A percentile compares a stretch with the other conserved stretches of the same genome.
phyloP scores from a whole-genome alignment of 139 green algal genomes.

The Haematococcus sp. region DNA sequence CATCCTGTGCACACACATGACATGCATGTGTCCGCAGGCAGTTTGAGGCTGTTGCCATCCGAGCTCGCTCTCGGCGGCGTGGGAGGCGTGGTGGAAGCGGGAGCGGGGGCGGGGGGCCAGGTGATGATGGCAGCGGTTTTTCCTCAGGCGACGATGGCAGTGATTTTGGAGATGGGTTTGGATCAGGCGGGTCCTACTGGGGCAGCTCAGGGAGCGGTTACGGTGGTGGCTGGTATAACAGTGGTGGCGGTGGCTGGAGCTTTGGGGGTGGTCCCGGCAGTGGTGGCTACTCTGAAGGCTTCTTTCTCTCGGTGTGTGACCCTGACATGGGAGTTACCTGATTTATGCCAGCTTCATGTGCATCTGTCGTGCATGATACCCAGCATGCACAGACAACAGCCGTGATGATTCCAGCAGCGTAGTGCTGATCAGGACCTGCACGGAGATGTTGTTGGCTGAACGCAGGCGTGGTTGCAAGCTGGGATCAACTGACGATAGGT shows the following conservation, averaged over 20 bases:
- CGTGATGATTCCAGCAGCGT: too few relatives aligned
- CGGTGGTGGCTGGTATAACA: constrained; percentile 2
- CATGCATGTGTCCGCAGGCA: not conserved
- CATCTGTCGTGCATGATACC: too few relatives aligned
- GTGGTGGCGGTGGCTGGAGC: not conserved
- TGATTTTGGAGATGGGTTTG: not conserved
- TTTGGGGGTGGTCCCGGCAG: not conserved
- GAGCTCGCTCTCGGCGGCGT: not conserved
- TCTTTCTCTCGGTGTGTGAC: not conserved
- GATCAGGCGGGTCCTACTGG: not conserved
- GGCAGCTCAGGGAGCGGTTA: not conserved
- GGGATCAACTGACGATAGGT: too few relatives aligned
- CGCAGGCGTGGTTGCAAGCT: too few relatives aligned
- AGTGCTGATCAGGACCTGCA: too few relatives aligned
- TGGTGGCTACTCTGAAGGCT: constrained; percentile 5
- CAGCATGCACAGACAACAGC: too few relatives aligned
- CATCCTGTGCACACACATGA: not conserved
- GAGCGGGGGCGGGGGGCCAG: not conserved
- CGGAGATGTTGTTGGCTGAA: too few relatives aligned
- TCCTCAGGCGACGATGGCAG: not conserved
- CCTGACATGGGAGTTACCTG: too few relatives aligned
- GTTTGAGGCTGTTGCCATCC: constrained; percentile 3
- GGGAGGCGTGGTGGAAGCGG: not conserved
- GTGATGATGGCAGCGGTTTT: not conserved
- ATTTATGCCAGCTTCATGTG: too few relatives aligned